These are phyloP conservation scores for Fennellomyces sp. DNA, from an alignment of 371 early-diverging fungal species.

Conservation along the genomic window DNA sequence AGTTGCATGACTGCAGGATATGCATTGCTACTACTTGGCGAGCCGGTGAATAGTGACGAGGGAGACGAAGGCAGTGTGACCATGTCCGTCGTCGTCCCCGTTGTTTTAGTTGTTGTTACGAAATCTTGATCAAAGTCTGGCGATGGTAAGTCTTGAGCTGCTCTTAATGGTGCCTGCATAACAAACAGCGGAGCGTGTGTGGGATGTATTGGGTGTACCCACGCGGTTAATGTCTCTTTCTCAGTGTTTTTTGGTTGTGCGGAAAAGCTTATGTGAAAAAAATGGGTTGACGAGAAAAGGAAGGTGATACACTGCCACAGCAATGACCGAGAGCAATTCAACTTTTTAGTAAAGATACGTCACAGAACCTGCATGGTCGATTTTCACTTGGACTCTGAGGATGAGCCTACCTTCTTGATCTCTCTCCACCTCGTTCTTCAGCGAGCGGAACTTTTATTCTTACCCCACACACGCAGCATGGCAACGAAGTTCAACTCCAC, in stretches of 20 bases:
- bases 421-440: too few relatives aligned
- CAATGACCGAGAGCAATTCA: too few relatives aligned
- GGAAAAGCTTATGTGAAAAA: too few relatives aligned
- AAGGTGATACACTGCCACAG: too few relatives aligned
- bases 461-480: background rate
- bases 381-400: too few relatives aligned
- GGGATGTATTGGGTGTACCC: too few relatives aligned
- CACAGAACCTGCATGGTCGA: too few relatives aligned
- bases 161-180: conserved; percentile 12
- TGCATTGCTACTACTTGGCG: background rate
- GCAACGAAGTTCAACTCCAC: background rate
- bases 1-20: background rate
- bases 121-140: conserved; percentile 8
- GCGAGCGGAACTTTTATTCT: background rate
- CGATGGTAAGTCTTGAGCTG: conserved; percentile 5
- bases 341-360: too few relatives aligned
- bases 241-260: too few relatives aligned
- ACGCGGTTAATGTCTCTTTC: too few relatives aligned
- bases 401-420: too few relatives aligned
- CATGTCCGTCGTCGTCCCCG: background rate
- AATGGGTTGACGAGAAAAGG: too few relatives aligned
- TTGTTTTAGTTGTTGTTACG: background rate
- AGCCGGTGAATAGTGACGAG: conserved; percentile 2
- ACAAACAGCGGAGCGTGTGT: conserved; percentile 12
- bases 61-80: conserved; percentile 3